Evolutionary conservation across 2,329 filamentous ascomycete genomes (phyloP), one percentile per base, ranked within the genome.

Genomic region (Ceratocystis lukuohia): DNA sequence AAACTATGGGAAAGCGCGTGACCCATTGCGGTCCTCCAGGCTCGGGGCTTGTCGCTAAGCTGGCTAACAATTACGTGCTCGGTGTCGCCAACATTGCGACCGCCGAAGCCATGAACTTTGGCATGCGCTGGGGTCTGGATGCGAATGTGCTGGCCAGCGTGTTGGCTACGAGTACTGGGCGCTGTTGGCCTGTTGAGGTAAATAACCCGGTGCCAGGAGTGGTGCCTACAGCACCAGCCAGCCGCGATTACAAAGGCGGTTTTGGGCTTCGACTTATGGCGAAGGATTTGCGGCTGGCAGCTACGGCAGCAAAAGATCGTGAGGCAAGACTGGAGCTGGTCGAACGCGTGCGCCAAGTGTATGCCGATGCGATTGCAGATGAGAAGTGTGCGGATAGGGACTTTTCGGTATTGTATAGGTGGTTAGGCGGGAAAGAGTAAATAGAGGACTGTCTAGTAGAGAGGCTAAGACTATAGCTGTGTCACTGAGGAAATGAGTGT

Each of bases 41-140:
- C 10, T 84, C 89, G 1, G 94, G 94, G 0, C 82, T 99, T 1
- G 89, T 91, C 10, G 94, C 89, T 48, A 99, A 99, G 77, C 81
- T 99, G 41, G 92, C 93, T 65, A 99, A 99, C 78, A 99, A 99
- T 76, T 99, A 99, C 75, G 84, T 97, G 33, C 80, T 99, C 2
- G 93, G 92, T 3, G 85, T 97, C 71, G 95, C 91, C 79, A 99
- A 99, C 76, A 91, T 87, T 67, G 84, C 82, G 3, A 84, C 83
- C 1, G 83, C 84, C 3, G 84, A 87, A 73, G 84, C 84, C 22
- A 86, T 87, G 83, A 84, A 85, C 71, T 74, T 87, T 25, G 84
- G 84, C n/a, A 79, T 85, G 62, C 77, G 76, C 67, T 83, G 80
- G 76, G 84, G 84, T 0, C 75, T 87, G 5, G 83, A 86, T 68